Base-by-base conservation (phyloP, 1,139 yeast genomes). In the Candida labiduridarum region DNA sequence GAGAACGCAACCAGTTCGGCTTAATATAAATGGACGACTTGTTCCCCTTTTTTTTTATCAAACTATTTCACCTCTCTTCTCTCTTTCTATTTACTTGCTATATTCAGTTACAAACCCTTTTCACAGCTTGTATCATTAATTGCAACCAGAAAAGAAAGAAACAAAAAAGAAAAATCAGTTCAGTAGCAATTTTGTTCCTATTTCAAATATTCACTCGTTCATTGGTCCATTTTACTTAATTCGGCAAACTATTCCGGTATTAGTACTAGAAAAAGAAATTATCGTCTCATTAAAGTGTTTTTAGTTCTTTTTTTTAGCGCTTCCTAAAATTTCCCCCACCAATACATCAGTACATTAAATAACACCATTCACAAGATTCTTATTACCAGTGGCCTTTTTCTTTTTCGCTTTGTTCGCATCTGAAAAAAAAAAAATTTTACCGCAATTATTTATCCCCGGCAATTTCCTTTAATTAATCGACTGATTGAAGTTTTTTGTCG, bases 221-320 rank as follows among this genome's bases (percentile, higher is more conserved):
- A 38, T 38, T 38, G 30, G 41, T 14, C 27, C 15, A 38, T n/a
- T 38, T 38, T 38, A 38, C 41, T n/a, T 16, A 19, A 38, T 38
- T 38, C 41, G 41, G 41, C 16, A 22, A 38, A 38, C 41, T 38
- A 38, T 19, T 38, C 41, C 41, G 41, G 41, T 38, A 22, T 16
- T 25, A 16, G 16, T 11, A 35, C 11, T 14, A 34, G 9, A 34
- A 34, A 34, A 34, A 14, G 19, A 10, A 34, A 34, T 6, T 10
- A 35, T 33, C 11, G 16, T 33, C 16, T 33, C 39, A 18, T 18
- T 35, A 36, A 36, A 36, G 14, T 9, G 11, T 34, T 14, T 10
- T 14, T 4, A 14, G 8, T 9, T 34, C 7, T 9, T 34, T 34
- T 34, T 14, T 34, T 34, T 18, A 12, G 30, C 22, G 41, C 41